Percentiles rank a stretch among this genome's conserved stretches.
Evolutionary conservation across 2,329 filamentous ascomycete genomes (phyloP).

Genomic region (Elsinoe ampelina): DNA sequence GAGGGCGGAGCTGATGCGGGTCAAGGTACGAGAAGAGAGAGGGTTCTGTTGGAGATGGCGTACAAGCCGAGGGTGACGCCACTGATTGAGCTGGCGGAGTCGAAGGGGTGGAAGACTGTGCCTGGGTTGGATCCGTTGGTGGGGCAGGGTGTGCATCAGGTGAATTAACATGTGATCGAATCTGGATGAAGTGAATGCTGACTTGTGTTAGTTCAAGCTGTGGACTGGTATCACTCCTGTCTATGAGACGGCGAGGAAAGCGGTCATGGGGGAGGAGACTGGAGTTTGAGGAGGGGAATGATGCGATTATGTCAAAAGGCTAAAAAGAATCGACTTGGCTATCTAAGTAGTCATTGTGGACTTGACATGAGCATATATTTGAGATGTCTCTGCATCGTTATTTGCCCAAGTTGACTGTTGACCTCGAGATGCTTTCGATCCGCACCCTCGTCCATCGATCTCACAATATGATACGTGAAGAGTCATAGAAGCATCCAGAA

Average conservation of each 20-base stretch:
- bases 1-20: conserved; percentile 31
- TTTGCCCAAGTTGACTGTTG: too few species aligned
- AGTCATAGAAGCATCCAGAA: too few species aligned
- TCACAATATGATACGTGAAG: too few species aligned
- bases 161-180: conserved; percentile 25
- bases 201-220: conserved; percentile 54
- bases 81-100: conserved; percentile 72
- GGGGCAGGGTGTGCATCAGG: conserved; percentile 76
- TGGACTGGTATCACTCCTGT: conserved; percentile 76
- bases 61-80: conserved; percentile 82
- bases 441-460: too few species aligned
- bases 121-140: conserved; percentile 82
- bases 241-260: conserved; percentile 58
- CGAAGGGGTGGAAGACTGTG: conserved; percentile 71
- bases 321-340: too few species aligned
- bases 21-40: conserved; percentile 29
- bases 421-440: too few species aligned
- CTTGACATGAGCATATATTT: too few species aligned
- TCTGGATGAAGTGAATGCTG: conserved; percentile 3
- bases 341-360: too few species aligned
- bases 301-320: too few species aligned
- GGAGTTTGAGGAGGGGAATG: not conserved
- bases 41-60: conserved; percentile 84
- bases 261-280: conserved; percentile 25
- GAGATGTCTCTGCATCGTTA: too few species aligned